Evolutionary conservation across 768 basidiomycete genomes (phyloP).

Genomic region (Floccularia luteovirens): DNA sequence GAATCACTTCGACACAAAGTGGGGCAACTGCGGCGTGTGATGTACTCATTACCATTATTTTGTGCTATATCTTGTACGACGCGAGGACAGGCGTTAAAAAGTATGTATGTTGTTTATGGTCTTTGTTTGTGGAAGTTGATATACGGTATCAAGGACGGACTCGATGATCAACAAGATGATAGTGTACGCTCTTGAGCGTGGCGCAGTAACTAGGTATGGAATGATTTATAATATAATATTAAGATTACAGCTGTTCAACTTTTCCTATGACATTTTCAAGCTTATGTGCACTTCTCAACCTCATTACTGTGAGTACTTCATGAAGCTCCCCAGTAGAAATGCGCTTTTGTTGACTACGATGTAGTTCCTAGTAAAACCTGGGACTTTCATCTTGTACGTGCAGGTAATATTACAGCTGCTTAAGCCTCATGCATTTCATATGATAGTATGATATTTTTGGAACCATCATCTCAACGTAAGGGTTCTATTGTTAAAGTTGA

Average conservation of each 20-base stretch:
- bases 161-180: constrained; percentile 7
- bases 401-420: neutral
- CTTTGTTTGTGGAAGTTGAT: neutral
- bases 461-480: constrained; percentile 3
- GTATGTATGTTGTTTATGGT: neutral
- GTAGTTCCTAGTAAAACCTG: constrained; percentile 1
- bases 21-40: constrained; percentile 3
- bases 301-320: constrained; percentile 1
- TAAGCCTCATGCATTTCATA: neutral
- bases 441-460: constrained; percentile 4
- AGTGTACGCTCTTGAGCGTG: constrained; percentile 7
- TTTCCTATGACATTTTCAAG: neutral
- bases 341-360: neutral
- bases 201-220: constrained; percentile 7
- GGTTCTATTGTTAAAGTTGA: neutral
- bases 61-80: constrained; percentile 5
- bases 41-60: neutral
- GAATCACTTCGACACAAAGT: constrained; percentile 1
- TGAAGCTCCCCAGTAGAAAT: neutral
- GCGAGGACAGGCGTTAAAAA: constrained; percentile 4
- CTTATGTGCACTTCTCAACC: constrained; percentile 2
- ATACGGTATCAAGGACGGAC: constrained; percentile 3
- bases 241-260: neutral
- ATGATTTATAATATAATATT: neutral
- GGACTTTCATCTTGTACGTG: constrained; percentile 3